Evolutionary conservation across 2,329 filamentous ascomycete species (phyloP).

Genomic region (Epichloe aotearoae): DNA sequence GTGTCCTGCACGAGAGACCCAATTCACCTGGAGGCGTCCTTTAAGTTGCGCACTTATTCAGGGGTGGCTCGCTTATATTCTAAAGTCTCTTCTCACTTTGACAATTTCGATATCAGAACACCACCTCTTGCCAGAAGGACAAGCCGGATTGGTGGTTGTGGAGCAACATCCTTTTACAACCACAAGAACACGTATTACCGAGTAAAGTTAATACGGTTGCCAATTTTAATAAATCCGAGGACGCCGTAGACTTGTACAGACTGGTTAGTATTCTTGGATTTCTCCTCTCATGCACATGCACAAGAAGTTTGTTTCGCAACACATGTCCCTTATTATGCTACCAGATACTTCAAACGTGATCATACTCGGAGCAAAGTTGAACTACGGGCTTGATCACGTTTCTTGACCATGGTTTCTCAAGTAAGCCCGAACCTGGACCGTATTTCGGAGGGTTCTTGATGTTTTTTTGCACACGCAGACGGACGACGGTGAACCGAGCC

Average conservation of each 20-base stretch:
- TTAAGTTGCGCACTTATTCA: background rate
- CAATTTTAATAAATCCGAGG: too few species aligned
- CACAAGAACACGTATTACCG: too few species aligned
- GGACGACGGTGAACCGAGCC: background rate
- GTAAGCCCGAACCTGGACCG: background rate
- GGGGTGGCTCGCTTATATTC: background rate
- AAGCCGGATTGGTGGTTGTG: background rate
- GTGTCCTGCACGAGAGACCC: background rate
- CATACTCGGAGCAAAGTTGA: background rate
- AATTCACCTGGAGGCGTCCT: background rate
- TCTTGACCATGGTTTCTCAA: background rate
- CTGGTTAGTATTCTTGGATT: too few species aligned
- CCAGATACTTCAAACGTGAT: slow-evolving; percentile 1
- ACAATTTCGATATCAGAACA: background rate
- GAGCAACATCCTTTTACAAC: background rate
- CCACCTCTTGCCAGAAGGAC: background rate
- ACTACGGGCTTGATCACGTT: background rate
- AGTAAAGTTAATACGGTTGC: too few species aligned
- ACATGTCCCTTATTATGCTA: background rate
- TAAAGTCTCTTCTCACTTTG: background rate
- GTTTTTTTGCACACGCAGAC: background rate
- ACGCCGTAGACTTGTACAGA: too few species aligned
- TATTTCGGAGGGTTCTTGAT: background rate
- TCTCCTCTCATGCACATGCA: background rate
- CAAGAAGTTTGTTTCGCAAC: background rate